A percentile compares a stretch with the other conserved stretches of the same genome.
phyloP scores from a whole-genome alignment of 78 protist species.

The Ministeria vibrans region DNA sequence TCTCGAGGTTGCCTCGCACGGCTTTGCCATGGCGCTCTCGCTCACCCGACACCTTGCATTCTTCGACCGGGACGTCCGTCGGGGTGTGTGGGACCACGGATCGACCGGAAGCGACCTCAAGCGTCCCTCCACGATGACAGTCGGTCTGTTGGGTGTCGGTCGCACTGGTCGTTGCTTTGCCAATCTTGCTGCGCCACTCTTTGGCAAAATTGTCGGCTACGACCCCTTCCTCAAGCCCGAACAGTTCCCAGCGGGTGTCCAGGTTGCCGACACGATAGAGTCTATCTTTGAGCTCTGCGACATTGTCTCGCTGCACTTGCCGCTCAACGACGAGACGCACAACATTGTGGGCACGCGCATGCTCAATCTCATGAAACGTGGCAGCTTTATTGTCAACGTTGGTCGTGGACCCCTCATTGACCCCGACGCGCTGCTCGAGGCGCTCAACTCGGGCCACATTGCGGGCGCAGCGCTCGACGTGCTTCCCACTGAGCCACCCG shows the following conservation, averaged over 20 bases:
- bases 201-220: constrained; percentile 16
- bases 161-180: constrained; percentile 40
- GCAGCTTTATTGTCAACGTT: constrained; percentile 66
- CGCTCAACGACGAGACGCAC: constrained; percentile 56
- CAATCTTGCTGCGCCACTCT: neutral
- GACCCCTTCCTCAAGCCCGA: constrained; percentile 32
- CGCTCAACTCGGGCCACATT: constrained; percentile 66
- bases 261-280: neutral
- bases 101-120: too few relatives aligned
- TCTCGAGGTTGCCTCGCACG: too few relatives aligned
- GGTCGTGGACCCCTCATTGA: constrained; percentile 75
- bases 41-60: too few relatives aligned
- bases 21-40: too few relatives aligned
- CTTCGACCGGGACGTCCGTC: too few relatives aligned
- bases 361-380: constrained; percentile 62
- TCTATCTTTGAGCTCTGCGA: constrained; percentile 34
- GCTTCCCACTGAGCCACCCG: constrained; percentile 84
- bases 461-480: constrained; percentile 85
- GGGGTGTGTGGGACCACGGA: too few relatives aligned
- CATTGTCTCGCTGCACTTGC: constrained; percentile 87
- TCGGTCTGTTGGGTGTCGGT: constrained; percentile 46
- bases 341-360: constrained; percentile 56
- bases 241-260: neutral
- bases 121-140: too few relatives aligned
- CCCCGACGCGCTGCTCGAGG: constrained; percentile 56